phyloP scores from a whole-genome alignment of 495 filamentous ascomycete genomes.

The Jackrogersella multiformis region DNA sequence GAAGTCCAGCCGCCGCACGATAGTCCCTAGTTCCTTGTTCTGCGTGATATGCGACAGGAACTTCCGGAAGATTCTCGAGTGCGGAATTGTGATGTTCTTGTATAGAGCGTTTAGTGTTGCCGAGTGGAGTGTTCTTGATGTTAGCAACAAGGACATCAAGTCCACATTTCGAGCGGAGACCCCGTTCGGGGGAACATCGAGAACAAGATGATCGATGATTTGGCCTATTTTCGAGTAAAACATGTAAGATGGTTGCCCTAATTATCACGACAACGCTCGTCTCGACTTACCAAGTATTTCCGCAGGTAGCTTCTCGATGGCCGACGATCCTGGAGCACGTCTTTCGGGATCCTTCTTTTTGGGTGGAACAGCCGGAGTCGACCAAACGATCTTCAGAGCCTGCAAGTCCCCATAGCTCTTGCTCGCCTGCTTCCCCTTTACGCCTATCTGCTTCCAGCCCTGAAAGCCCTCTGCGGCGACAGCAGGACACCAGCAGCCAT shows the following conservation, averaged over 20 bases:
- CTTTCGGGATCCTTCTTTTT: conserved; percentile 42
- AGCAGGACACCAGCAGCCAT: conserved; percentile 72
- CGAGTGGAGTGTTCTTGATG: conserved; percentile 77
- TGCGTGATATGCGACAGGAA: conserved; percentile 75
- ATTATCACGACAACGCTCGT: conserved; percentile 9
- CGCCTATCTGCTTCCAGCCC: conserved; percentile 76
- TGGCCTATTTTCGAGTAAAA: conserved; percentile 55
- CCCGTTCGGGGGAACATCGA: conserved; percentile 81
- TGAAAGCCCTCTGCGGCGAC: conserved; percentile 69
- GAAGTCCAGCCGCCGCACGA: conserved; percentile 85
- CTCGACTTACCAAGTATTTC: conserved; percentile 75
- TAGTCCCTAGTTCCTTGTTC: conserved; percentile 76
- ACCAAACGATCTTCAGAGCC: conserved; percentile 64
- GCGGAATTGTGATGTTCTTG: conserved; percentile 84
- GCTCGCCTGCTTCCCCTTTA: conserved; percentile 72
- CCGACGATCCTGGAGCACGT: conserved; percentile 49
- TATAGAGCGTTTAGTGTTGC: conserved; percentile 83
- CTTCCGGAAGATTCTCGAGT: conserved; percentile 87
- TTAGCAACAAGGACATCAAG: conserved; percentile 78
- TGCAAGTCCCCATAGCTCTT: conserved; percentile 77
- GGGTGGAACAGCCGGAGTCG: conserved; percentile 52
- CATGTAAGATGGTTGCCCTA: conserved; percentile 28
- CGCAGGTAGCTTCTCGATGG: conserved; percentile 73
- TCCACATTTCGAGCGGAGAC: conserved; percentile 83
- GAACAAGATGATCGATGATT: conserved; percentile 77